Evolutionary conservation across 2,329 filamentous ascomycete genomes (phyloP).

Genomic region (Aspergillus sp.): DNA sequence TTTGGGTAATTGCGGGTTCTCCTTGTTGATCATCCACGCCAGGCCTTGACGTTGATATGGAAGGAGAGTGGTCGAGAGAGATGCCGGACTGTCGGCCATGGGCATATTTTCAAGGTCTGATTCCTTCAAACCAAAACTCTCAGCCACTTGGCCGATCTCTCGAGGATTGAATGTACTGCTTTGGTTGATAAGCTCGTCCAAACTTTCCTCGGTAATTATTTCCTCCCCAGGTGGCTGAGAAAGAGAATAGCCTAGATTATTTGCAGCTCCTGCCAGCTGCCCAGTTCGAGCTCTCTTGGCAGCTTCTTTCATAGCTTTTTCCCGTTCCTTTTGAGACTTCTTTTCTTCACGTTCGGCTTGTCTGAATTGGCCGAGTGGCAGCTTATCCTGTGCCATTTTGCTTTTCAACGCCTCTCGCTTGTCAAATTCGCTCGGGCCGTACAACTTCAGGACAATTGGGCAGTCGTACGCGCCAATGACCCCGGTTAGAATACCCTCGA

Average conservation of each 20-base stretch:
- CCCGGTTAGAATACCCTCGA: constrained; percentile 71
- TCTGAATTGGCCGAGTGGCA: constrained; percentile 57
- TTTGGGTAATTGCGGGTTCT: constrained; percentile 66
- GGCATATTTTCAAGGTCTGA: constrained; percentile 69
- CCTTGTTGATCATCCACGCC: constrained; percentile 77
- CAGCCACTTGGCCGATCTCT: constrained; percentile 63
- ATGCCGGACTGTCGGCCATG: constrained; percentile 65
- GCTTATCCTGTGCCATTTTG: constrained; percentile 62
- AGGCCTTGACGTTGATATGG: constrained; percentile 79
- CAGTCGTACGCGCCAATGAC: constrained; percentile 68
- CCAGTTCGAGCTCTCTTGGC: constrained; percentile 31
- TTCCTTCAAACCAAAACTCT: constrained; percentile 71
- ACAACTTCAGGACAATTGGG: constrained; percentile 68
- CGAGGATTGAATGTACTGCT: constrained; percentile 69
- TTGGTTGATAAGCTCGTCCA: constrained; percentile 64
- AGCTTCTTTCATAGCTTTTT: constrained; percentile 47
- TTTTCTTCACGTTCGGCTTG: constrained; percentile 54
- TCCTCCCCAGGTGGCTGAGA: constrained; percentile 28
- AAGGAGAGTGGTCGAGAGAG: constrained; percentile 66
- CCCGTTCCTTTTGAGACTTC: constrained; percentile 49
- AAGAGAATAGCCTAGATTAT: constrained; percentile 34
- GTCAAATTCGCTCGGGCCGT: constrained; percentile 61
- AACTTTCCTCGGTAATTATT: constrained; percentile 37
- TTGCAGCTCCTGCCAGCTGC: constrained; percentile 24
- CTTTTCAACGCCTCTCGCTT: constrained; percentile 57